Evolutionary conservation across 2,329 filamentous ascomycete species (phyloP).

Genomic region (Chaetomium olivaceum): DNA sequence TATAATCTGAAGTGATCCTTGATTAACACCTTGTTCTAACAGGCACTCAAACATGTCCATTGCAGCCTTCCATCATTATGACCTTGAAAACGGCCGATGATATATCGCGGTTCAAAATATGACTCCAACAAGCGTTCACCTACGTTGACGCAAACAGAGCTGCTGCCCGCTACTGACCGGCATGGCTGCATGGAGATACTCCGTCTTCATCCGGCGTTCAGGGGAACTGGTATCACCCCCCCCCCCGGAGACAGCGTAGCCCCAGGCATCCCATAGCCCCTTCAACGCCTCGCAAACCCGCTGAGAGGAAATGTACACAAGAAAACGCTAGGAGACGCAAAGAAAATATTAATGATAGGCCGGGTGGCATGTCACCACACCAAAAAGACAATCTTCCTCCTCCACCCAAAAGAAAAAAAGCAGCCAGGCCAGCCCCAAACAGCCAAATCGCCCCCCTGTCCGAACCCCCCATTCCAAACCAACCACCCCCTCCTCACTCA

Average conservation of each 20-base stretch:
- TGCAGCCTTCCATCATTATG: background rate
- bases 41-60: background rate
- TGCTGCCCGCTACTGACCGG: background rate
- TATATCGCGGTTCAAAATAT: background rate
- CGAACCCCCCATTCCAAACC: background rate
- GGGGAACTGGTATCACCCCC: background rate
- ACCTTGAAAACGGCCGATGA: background rate
- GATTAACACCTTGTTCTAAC: background rate
- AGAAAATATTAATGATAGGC: constrained; percentile 10
- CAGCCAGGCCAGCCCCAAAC: background rate
- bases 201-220: background rate
- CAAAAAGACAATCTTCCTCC: background rate
- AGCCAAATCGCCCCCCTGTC: no score
- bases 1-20: background rate
- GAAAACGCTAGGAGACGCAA: background rate
- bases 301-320: constrained; percentile 9
- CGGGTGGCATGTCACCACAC: background rate
- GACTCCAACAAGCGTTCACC: background rate
- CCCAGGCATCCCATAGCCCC: background rate
- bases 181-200: background rate
- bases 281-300: constrained; percentile 18
- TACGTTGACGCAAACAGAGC: background rate
- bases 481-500: constrained; percentile 39
- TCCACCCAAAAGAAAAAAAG: background rate
- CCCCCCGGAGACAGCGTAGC: background rate